These are phyloP conservation scores for Geranomyces variabilis DNA, from an alignment of 192 early-diverging fungal genomes.

Conservation along the genomic window DNA sequence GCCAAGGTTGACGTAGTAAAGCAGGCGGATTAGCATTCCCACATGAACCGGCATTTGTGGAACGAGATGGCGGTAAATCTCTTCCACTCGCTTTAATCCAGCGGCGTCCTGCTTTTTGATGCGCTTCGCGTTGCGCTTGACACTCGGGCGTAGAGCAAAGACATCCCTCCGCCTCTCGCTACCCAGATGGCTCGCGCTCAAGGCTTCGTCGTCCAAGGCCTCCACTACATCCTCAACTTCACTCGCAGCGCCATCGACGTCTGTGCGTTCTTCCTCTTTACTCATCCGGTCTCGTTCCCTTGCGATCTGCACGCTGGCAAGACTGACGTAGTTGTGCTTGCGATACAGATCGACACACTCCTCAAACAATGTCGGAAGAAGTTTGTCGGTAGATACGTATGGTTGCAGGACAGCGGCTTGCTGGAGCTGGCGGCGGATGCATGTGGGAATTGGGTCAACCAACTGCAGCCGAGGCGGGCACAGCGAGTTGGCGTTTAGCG, in stretches of 20 bases:
- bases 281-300: conserved; percentile 24
- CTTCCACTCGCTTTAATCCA: conserved; percentile 37
- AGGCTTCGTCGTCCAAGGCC: conserved; percentile 19
- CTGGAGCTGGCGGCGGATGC: conserved; percentile 33
- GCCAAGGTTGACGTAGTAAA: conserved; percentile 58
- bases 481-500: conserved; percentile 26
- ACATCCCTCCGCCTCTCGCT: conserved; percentile 25
- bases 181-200: conserved; percentile 21
- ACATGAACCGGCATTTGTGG: conserved; percentile 46
- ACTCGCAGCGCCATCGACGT: not conserved
- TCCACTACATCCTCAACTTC: not conserved
- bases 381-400: conserved; percentile 13
- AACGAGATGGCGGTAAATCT: conserved; percentile 37
- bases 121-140: not conserved
- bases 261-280: conserved; percentile 5
- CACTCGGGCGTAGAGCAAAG: not conserved
- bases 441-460: conserved; percentile 34
- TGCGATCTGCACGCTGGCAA: conserved; percentile 41
- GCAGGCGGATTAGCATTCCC: conserved; percentile 53
- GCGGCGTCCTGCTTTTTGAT: conserved; percentile 24
- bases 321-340: conserved; percentile 40
- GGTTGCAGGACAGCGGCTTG: conserved; percentile 39
- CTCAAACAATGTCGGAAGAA: conserved; percentile 32
- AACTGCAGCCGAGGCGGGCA: conserved; percentile 17
- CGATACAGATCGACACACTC: conserved; percentile 38